Base-by-base conservation (phyloP, 2,329 filamentous ascomycete species). In the Penicillium sp. region DNA sequence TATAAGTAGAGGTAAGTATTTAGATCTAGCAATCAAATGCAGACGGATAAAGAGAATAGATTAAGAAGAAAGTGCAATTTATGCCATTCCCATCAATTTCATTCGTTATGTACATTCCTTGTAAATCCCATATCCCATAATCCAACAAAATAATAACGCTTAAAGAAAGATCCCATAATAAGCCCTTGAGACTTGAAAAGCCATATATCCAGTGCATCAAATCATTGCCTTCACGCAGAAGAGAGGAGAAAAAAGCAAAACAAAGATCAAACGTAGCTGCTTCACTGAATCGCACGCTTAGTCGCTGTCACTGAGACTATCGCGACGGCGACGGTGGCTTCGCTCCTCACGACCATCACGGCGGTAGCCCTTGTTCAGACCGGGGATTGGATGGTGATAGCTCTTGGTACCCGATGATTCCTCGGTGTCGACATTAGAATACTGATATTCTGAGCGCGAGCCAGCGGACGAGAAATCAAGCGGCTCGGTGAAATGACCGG, bases 301-400 rank as follows among this genome's bases (percentile, higher is more conserved):
- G 36, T 82, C 81, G 58, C 80, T 82, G 58, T 83, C 81, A 64
- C 80, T 83, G 69, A 83, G 66, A 64, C 79, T 81, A 58, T 83
- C 81, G 56, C 80, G 74, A 40, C 80, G 68, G 16, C 73, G 71
- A 33, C 78, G 72, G 14, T 36, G 49, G 28, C 52, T 40, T 18
- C 54, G 43, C 13, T 54, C 58, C 19, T 55, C 52, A n/a, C 67
- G 64, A 16, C 67, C 66, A 31, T 73, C 71, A 24, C 73, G 72
- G 10, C 74, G 68, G 51, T 76, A 76, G 9, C 73, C 75, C 59
- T 74, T 73, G 54, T 75, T 81, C 62, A 85, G 60, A 0, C 80
- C 81, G 0, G 83, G 82, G 45, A 86, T 81, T 8, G 82, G 77
- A 69, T 83, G 82, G 23, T 80, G 79, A 62, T 86, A 86, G 44